Conservation (phyloP, 2,329 filamentous ascomycete genomes). For the Alternaria panax region DNA sequence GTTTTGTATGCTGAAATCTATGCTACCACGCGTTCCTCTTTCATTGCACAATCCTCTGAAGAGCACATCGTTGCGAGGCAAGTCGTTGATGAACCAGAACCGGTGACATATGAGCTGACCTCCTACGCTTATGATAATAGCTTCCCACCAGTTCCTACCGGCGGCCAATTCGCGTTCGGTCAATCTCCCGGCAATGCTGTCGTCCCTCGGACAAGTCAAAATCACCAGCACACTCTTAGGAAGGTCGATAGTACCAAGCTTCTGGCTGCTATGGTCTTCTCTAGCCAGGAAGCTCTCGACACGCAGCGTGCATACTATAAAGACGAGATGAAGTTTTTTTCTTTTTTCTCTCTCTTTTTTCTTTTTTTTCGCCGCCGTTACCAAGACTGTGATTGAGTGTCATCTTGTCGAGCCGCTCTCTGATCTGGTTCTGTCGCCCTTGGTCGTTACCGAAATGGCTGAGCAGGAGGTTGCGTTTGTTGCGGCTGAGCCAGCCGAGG, state of each 20-base stretch:
- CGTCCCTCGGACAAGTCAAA: too few relatives aligned
- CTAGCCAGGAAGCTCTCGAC: conserved; percentile 48
- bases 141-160: too few relatives aligned
- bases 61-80: too few relatives aligned
- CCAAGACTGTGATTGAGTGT: conserved; percentile 51
- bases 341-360: too few relatives aligned
- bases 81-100: too few relatives aligned
- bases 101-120: too few relatives aligned
- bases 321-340: conserved; percentile 49
- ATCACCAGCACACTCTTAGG: too few relatives aligned
- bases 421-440: conserved; percentile 39
- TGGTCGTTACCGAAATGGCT: conserved; percentile 37
- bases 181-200: too few relatives aligned
- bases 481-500: conserved; percentile 45
- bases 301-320: conserved; percentile 49
- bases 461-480: conserved; percentile 47
- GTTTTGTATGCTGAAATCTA: too few relatives aligned
- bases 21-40: too few relatives aligned
- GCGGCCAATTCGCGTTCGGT: too few relatives aligned
- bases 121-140: too few relatives aligned
- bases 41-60: conserved; percentile 30
- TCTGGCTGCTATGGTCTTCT: conserved; percentile 23
- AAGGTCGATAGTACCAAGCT: not conserved
- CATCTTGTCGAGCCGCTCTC: conserved; percentile 44
- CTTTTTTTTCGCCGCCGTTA: conserved; percentile 45